Evolutionary conservation across 1,284 basidiomycete genomes (phyloP).

Genomic region (Erythrobasidium hasegawianum): DNA sequence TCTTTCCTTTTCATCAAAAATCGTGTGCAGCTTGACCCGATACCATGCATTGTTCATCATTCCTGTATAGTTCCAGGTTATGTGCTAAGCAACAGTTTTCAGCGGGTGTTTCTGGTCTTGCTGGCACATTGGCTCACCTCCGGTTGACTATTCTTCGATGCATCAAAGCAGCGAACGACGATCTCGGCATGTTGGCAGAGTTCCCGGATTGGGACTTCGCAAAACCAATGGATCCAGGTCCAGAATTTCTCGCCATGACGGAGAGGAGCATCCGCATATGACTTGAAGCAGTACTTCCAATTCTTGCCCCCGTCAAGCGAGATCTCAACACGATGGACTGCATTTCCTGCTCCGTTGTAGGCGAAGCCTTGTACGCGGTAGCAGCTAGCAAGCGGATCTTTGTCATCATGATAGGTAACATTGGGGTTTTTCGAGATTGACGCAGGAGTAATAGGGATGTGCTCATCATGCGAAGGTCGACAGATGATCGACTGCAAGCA

Average conservation of each 20-base stretch:
- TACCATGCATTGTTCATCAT: constrained; percentile 33
- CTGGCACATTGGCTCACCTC: constrained; percentile 4
- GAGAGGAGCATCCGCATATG: constrained; percentile 34
- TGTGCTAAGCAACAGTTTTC: constrained; percentile 9
- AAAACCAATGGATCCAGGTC: constrained; percentile 29
- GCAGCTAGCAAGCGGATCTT: constrained; percentile 17
- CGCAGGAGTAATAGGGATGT: constrained; percentile 28
- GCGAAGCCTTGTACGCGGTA: constrained; percentile 36
- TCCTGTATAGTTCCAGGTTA: constrained; percentile 38
- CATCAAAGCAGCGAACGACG: constrained; percentile 35
- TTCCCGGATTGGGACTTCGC: constrained; percentile 35
- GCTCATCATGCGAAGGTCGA: constrained; percentile 35
- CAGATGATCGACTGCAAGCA: constrained; percentile 36
- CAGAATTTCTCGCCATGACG: constrained; percentile 39
- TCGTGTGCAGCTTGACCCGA: constrained; percentile 24
- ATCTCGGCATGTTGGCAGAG: constrained; percentile 34
- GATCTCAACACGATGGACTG: constrained; percentile 35
- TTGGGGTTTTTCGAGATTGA: constrained; percentile 7
- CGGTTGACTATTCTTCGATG: constrained; percentile 38
- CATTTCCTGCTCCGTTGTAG: constrained; percentile 36
- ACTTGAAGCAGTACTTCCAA: constrained; percentile 38
- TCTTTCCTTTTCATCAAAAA: constrained; percentile 16
- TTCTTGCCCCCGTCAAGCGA: constrained; percentile 37
- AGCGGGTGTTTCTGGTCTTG: too few species aligned
- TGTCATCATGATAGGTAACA: neutral